Base-by-base conservation (phyloP, 495 filamentous ascomycete genomes). In the Umbilicaria muhlenbergii region DNA sequence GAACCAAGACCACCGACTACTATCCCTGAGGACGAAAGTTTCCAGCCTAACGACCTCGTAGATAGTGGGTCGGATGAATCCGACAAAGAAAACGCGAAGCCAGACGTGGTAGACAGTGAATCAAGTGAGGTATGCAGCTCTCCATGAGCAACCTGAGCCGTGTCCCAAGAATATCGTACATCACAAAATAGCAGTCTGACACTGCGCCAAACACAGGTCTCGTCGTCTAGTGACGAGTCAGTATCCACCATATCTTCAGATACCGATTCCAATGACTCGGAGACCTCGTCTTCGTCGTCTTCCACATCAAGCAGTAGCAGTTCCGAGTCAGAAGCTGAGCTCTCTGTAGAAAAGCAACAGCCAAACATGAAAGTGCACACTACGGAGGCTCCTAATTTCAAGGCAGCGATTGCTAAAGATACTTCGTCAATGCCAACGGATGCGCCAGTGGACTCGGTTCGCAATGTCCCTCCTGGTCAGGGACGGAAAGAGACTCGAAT, bases 401-500 rank as follows among this genome's bases (percentile, higher is more conserved):
- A 28, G 24, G 24, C 8, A 28, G 8, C 24, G 24, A 28, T 28
- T 28, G 24, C 24, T 28, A 6, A 28, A 28, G 24, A 10, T 28
- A 28, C 24, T 28, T 6, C 8, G 24, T 28, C 24, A 8, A 28
- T 10, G 8, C 6, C 24, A 28, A 28, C 8, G 24, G 24, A 28
- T 28, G 6, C 1, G 24, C 24, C 2, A 28, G 24, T 28, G 24
- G 24, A 28, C 24, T 28, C 24, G 6, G 24, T 28, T 28, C 8
- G 24, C 1, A 10, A 28, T 18, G 15, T 7, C n/a, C 3, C 49
- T 19, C 64, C 64, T 43, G 61, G 62, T 8, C 34, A 62, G 33
- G 75, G 77, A 24, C 69, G 59, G n/a, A 33, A 50, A 10, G 47
- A 51, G 38, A 82, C 78, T 2, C 66, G 65, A 37, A 62, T 64